These are phyloP conservation scores for Fusarium subtropicale DNA, from an alignment of 2,329 filamentous ascomycete species.

Conservation along the genomic window DNA sequence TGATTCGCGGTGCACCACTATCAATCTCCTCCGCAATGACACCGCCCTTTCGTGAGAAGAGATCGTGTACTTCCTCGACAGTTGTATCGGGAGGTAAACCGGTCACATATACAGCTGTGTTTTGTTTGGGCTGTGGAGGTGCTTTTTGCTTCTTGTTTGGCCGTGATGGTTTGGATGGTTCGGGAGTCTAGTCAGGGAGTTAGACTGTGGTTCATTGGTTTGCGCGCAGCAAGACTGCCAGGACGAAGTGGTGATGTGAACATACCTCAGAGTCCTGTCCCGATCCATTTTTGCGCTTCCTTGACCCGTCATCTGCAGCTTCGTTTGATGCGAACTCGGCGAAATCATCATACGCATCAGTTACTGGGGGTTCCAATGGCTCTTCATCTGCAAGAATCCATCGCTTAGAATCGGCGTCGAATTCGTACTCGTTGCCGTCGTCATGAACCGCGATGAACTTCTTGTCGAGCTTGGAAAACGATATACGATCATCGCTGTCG, in stretches of 20 bases:
- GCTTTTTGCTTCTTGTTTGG: slow-evolving; percentile 61
- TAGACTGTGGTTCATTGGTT: slow-evolving; percentile 7
- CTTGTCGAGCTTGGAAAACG: slow-evolving; percentile 83
- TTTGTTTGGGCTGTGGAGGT: slow-evolving; percentile 69
- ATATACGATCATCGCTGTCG: slow-evolving; percentile 82
- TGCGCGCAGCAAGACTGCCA: neutral
- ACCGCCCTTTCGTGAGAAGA: slow-evolving; percentile 86
- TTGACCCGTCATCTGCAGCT: slow-evolving; percentile 46
- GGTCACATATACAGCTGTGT: slow-evolving; percentile 93
- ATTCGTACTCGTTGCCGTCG: slow-evolving; percentile 87
- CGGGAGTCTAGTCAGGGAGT: slow-evolving; percentile 39
- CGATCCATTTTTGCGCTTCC: slow-evolving; percentile 59
- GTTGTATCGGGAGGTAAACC: slow-evolving; percentile 85
- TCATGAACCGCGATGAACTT: slow-evolving; percentile 88
- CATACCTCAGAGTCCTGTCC: slow-evolving; percentile 59
- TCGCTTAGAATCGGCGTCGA: slow-evolving; percentile 74
- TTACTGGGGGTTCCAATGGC: slow-evolving; percentile 52
- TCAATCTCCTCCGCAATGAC: slow-evolving; percentile 96
- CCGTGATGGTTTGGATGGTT: slow-evolving; percentile 53
- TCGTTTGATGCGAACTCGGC: slow-evolving; percentile 44
- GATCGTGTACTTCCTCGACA: slow-evolving; percentile 80
- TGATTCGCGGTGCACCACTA: slow-evolving; percentile 87
- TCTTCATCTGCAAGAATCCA: slow-evolving; percentile 77
- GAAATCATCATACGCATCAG: slow-evolving; percentile 55
- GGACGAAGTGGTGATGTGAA: slow-evolving; percentile 5